phyloP scores from a whole-genome alignment of 495 filamentous ascomycete species.

The Penicillium maclennaniae region DNA sequence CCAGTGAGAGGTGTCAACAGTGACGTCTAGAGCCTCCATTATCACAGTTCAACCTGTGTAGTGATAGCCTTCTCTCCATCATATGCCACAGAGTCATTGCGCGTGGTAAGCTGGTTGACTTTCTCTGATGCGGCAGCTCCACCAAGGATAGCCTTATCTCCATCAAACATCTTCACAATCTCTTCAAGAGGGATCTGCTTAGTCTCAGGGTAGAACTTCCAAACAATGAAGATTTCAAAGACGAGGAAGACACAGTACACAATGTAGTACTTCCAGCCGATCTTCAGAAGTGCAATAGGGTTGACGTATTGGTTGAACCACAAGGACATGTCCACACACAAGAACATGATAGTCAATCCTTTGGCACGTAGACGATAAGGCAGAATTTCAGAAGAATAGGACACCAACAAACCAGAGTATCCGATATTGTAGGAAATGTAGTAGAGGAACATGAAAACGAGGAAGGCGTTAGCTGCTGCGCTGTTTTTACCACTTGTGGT shows the following conservation, averaged over 20 bases:
- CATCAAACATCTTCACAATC: constrained; percentile 59
- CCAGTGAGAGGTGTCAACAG: neutral
- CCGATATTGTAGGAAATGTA: constrained; percentile 54
- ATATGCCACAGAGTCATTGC: neutral
- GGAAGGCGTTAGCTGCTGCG: constrained; percentile 43
- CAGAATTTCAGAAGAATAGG: constrained; percentile 42
- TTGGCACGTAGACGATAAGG: constrained; percentile 65
- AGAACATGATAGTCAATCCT: constrained; percentile 62
- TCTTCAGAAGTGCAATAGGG: constrained; percentile 36
- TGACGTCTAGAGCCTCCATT: neutral
- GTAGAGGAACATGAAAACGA: constrained; percentile 61
- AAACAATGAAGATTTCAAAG: constrained; percentile 56
- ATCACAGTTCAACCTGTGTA: constrained; percentile 5
- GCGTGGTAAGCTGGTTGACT: constrained; percentile 4
- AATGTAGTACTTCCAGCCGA: constrained; percentile 60
- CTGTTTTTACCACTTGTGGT: neutral
- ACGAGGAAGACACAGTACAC: constrained; percentile 62
- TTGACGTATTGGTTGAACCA: constrained; percentile 44
- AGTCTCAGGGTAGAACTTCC: constrained; percentile 65
- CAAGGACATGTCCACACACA: constrained; percentile 52
- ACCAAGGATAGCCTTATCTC: constrained; percentile 46
- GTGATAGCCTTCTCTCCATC: constrained; percentile 13
- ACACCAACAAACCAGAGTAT: constrained; percentile 53
- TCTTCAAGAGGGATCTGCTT: constrained; percentile 62
- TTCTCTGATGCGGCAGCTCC: constrained; percentile 15